phyloP scores from a whole-genome alignment of 2,329 filamentous ascomycete species.

The Lachnellula occidentalis region DNA sequence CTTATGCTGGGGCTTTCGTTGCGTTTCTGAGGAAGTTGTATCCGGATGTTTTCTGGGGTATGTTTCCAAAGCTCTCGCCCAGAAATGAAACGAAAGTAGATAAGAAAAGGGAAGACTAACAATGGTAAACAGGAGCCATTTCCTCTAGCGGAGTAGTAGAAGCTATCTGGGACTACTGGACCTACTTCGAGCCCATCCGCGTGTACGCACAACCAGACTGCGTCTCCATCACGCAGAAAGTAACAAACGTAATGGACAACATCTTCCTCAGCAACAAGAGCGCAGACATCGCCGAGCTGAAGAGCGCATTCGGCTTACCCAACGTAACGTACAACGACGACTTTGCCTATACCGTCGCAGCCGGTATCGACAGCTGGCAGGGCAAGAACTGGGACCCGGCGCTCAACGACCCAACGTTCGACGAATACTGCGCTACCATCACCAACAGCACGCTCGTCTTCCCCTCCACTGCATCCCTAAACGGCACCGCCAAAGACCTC shows the following conservation, averaged over 20 bases:
- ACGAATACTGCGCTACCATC: slow-evolving; percentile 51
- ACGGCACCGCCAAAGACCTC: slow-evolving; percentile 52
- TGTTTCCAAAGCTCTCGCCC: background rate
- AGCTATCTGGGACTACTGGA: slow-evolving; percentile 72
- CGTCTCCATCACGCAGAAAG: slow-evolving; percentile 56
- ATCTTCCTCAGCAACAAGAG: slow-evolving; percentile 47
- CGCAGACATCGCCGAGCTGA: slow-evolving; percentile 38
- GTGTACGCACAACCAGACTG: slow-evolving; percentile 56
- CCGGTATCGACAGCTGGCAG: slow-evolving; percentile 47
- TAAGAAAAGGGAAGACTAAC: background rate
- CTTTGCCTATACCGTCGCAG: slow-evolving; percentile 43
- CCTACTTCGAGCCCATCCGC: slow-evolving; percentile 55
- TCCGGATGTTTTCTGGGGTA: slow-evolving; percentile 70
- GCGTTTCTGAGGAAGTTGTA: slow-evolving; percentile 73
- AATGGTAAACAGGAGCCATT: slow-evolving; percentile 47
- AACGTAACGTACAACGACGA: slow-evolving; percentile 40
- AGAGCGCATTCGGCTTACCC: slow-evolving; percentile 46
- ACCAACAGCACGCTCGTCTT: slow-evolving; percentile 40
- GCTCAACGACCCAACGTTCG: slow-evolving; percentile 43
- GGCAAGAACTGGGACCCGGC: slow-evolving; percentile 54
- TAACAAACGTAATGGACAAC: slow-evolving; percentile 53
- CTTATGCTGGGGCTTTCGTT: slow-evolving; percentile 75
- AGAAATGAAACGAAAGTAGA: background rate
- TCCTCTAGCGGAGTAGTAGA: slow-evolving; percentile 74
- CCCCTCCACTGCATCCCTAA: slow-evolving; percentile 62